phyloP scores from a whole-genome alignment of 2,329 filamentous ascomycete species.

The Alternaria dauci region DNA sequence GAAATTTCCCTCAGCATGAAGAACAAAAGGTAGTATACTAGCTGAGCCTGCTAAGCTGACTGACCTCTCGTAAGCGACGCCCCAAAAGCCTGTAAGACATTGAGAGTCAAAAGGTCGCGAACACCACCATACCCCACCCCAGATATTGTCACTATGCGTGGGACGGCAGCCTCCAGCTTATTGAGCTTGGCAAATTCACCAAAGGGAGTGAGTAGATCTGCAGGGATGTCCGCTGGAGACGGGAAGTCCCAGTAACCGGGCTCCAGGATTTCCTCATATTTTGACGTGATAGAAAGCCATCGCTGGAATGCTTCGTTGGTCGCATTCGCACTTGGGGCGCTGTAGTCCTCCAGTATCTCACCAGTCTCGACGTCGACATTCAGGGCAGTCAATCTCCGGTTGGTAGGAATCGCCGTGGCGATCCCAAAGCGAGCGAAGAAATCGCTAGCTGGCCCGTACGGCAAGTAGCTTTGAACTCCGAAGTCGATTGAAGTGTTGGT shows the following conservation, averaged over 20 bases:
- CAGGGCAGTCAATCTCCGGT: constrained; percentile 20
- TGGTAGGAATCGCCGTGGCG: constrained; percentile 9
- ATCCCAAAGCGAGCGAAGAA: constrained; percentile 60
- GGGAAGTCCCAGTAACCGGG: constrained; percentile 38
- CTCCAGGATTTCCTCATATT: constrained; percentile 29
- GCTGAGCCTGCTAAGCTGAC: not conserved
- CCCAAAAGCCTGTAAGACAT: constrained; percentile 33
- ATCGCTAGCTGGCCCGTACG: constrained; percentile 51
- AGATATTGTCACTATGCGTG: constrained; percentile 29
- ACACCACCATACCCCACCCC: constrained; percentile 32
- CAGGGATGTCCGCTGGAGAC: constrained; percentile 52
- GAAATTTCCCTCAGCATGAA: too few relatives aligned
- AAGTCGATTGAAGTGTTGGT: constrained; percentile 49
- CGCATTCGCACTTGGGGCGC: constrained; percentile 21
- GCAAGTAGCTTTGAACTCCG: constrained; percentile 53
- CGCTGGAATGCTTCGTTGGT: constrained; percentile 26
- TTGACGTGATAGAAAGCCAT: constrained; percentile 28
- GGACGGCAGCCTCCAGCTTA: constrained; percentile 25
- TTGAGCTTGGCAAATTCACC: constrained; percentile 60
- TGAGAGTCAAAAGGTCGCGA: constrained; percentile 24
- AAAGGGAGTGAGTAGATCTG: constrained; percentile 60
- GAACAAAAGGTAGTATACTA: too few relatives aligned
- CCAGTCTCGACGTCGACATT: constrained; percentile 48
- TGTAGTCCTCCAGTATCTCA: constrained; percentile 22
- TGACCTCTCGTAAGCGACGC: constrained; percentile 22